Conservation (phyloP, 495 filamentous ascomycete genomes). For the Corynascus novoguineensis region DNA sequence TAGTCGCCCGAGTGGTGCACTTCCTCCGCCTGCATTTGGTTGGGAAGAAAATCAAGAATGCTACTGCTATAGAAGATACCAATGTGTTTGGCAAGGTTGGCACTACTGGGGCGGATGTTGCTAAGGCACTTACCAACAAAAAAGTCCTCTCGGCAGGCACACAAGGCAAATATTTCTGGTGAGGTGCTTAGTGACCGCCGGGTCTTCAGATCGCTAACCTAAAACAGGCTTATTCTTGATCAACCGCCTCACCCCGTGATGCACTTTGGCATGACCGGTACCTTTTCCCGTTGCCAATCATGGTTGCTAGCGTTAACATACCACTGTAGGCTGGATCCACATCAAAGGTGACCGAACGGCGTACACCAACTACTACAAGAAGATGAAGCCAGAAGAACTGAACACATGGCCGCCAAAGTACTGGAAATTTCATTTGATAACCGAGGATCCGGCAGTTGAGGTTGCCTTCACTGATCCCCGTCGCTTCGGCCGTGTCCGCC, state of each 20-base stretch:
- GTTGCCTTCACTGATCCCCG: conserved; percentile 81
- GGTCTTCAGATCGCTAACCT: background rate
- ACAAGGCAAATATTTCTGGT: conserved; percentile 97
- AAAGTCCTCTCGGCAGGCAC: conserved; percentile 67
- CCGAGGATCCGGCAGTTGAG: conserved; percentile 54
- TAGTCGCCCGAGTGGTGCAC: conserved; percentile 78
- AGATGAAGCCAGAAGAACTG: conserved; percentile 51
- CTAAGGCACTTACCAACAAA: conserved; percentile 67
- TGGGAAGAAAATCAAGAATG: conserved; percentile 68
- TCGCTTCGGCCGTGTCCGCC: conserved; percentile 67
- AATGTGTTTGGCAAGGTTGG: conserved; percentile 86
- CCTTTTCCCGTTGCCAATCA: background rate
- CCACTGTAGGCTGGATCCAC: conserved; percentile 68
- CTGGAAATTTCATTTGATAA: conserved; percentile 77
- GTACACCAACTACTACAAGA: conserved; percentile 65
- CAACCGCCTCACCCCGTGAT: conserved; percentile 76
- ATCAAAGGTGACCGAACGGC: conserved; percentile 68
- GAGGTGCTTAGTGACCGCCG: background rate
- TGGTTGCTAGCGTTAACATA: conserved; percentile 10
- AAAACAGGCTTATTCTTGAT: conserved; percentile 42
- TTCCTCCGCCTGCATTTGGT: conserved; percentile 75
- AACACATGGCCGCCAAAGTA: conserved; percentile 81
- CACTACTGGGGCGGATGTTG: conserved; percentile 65
- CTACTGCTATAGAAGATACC: conserved; percentile 66
- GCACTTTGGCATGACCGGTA: conserved; percentile 77